Evolutionary conservation across 1,139 yeast species (phyloP).

Genomic region (Candida pseudoviswanathii): DNA sequence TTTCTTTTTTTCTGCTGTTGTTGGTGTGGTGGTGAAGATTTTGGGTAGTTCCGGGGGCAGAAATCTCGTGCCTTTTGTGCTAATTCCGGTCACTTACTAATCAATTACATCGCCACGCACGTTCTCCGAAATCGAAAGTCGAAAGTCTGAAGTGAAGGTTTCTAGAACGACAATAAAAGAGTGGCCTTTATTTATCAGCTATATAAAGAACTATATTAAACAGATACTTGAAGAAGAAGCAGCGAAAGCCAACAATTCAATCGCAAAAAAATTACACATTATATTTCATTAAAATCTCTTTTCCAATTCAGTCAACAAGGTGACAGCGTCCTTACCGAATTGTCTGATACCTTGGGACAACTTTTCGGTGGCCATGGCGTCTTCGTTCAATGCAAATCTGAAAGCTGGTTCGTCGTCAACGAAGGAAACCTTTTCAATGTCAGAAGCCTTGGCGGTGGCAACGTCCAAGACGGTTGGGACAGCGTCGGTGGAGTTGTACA

Average conservation of each 20-base stretch:
- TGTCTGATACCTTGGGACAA: constrained; percentile 96
- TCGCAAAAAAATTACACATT: background rate
- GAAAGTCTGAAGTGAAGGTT: too few species aligned
- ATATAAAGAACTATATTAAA: constrained; percentile 2
- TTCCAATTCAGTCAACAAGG: constrained; percentile 79
- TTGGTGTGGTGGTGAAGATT: too few species aligned
- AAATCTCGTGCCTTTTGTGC: too few species aligned
- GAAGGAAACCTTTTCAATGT: constrained; percentile 73
- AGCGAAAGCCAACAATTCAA: background rate
- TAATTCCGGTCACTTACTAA: background rate
- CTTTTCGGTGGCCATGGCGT: constrained; percentile 98
- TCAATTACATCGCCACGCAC: constrained; percentile 1
- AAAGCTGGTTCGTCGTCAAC: constrained; percentile 85
- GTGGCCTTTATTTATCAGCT: background rate
- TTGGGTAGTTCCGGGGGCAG: too few species aligned
- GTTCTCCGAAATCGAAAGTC: background rate
- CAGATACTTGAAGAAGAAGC: background rate
- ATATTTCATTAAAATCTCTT: constrained; percentile 50
- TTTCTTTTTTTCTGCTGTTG: too few species aligned
- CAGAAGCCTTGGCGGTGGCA: constrained; percentile 53
- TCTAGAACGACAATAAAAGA: background rate
- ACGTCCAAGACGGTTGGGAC: constrained; percentile 81
- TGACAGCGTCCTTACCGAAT: constrained; percentile 92
- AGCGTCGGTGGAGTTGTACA: constrained; percentile 71
- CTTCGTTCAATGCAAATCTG: constrained; percentile 93